Evolutionary conservation across 2,329 filamentous ascomycete genomes (phyloP), one percentile per base, ranked within the genome.

Genomic region (Talaromyces islandicus): DNA sequence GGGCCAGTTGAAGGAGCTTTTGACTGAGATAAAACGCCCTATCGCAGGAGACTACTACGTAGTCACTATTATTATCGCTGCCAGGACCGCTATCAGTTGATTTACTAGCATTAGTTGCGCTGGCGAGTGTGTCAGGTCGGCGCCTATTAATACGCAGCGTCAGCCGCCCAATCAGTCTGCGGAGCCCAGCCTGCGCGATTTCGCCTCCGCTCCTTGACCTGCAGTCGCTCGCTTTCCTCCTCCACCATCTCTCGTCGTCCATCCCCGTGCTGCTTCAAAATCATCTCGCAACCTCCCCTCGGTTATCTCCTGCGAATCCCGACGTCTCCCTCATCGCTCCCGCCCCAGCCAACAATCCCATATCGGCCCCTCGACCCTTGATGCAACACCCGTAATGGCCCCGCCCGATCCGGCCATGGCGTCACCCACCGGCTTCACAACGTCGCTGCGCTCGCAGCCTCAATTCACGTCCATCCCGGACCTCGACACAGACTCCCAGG

Each of bases 361-460:
- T 46, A 19, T 46, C 43, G n/a, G 32, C 50, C 35, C 57, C 25
- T 32, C 50, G 55, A 52, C 53, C 59, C 60, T 62, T 59, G 10
- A 62, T 62, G 60, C 56, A 56, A 21, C 60, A 21, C 43, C 43
- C 54, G 56, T 58, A 61, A 61, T 58, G 60, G 56, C 60, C 60
- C 60, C 60, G 60, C 60, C 56, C 48, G 56, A 62, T 41, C 56
- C 60, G 60, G 60, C 60, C 54, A 52, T 62, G 60, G 56, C 60
- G 60, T 62, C 60, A 62, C 60, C 60, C 54, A 57, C 50, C 12
- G 59, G 59, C 56, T 58, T 61, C 59, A 58, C 59, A 55, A 56
- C 55, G 17, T 59, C 50, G 29, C 46, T 48, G 30, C 57, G 24
- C 29, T 55, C 41, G 53, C 25, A 57, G 27, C 41, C 55, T 30